These are phyloP conservation scores for Haplosporangium gracile DNA, from an alignment of 192 early-diverging fungal species.

Conservation along the genomic window DNA sequence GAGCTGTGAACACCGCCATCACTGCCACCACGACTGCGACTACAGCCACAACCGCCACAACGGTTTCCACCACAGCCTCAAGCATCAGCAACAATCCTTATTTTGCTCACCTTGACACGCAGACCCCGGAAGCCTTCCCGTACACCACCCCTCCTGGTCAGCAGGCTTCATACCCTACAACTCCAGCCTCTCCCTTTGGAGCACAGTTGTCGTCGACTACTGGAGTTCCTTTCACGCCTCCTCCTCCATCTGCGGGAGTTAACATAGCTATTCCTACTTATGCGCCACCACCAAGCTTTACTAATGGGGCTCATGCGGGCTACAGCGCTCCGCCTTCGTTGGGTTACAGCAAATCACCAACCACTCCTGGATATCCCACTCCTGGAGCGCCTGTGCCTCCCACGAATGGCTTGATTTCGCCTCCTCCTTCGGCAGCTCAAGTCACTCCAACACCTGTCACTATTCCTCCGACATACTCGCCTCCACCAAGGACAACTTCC, in stretches of 20 bases:
- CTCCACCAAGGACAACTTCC: conserved; percentile 26
- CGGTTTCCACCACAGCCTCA: background rate
- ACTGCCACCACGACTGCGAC: background rate
- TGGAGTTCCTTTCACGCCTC: conserved; percentile 27
- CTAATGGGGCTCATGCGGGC: background rate
- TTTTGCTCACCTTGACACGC: conserved; percentile 7
- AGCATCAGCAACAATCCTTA: conserved; percentile 16
- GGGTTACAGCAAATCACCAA: background rate
- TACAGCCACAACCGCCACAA: background rate
- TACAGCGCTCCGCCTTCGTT: conserved; percentile 21
- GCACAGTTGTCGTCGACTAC: background rate
- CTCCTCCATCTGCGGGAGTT: conserved; percentile 6
- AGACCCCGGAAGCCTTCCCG: background rate
- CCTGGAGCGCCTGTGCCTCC: background rate
- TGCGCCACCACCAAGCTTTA: conserved; percentile 38
- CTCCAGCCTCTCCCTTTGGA: background rate
- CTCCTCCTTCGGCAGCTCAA: conserved; percentile 19
- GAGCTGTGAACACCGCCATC: background rate
- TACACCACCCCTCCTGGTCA: conserved; percentile 16
- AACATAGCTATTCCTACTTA: background rate
- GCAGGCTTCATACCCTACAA: conserved; percentile 12
- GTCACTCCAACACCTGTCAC: background rate
- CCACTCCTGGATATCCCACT: background rate
- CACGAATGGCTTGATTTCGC: conserved; percentile 14
- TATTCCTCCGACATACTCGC: conserved; percentile 4